A percentile compares a stretch with the other conserved stretches of the same genome.
phyloP scores from a whole-genome alignment of 352 stramenopile species.

The Thalassiosira ordinaria region DNA sequence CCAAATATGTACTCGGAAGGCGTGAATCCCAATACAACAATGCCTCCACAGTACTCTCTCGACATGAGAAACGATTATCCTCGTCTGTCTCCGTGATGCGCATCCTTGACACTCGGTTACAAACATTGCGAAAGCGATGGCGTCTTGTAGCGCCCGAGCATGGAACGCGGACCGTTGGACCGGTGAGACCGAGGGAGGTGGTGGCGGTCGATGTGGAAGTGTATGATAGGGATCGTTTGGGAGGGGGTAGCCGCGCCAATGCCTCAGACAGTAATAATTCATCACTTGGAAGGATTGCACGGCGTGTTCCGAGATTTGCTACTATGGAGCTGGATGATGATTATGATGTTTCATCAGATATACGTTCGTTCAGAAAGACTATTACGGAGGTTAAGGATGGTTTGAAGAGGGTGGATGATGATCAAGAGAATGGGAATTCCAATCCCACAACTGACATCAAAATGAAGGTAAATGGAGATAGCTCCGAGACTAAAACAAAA shows the following conservation, averaged over 20 bases:
- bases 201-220: constrained; percentile 82
- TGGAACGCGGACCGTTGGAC: constrained; percentile 52
- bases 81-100: constrained; percentile 55
- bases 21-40: constrained; percentile 70
- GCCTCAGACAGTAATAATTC: constrained; percentile 14
- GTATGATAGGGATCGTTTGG: constrained; percentile 67
- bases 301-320: constrained; percentile 76
- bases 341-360: constrained; percentile 55
- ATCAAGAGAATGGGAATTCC: not conserved
- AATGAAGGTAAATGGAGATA: too few relatives aligned
- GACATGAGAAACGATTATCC: constrained; percentile 61
- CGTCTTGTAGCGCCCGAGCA: constrained; percentile 79
- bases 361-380: constrained; percentile 21
- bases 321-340: constrained; percentile 78
- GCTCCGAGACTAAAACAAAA: constrained; percentile 22
- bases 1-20: constrained; percentile 66
- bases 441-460: too few relatives aligned
- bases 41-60: constrained; percentile 55
- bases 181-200: constrained; percentile 64
- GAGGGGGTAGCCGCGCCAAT: constrained; percentile 33
- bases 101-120: constrained; percentile 64
- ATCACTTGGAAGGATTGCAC: constrained; percentile 61
- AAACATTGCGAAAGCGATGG: constrained; percentile 70
- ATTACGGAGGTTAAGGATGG: constrained; percentile 19
- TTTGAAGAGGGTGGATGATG: constrained; percentile 22